phyloP scores from a whole-genome alignment of 106 monocot species.

The Chionographis japonica region DNA sequence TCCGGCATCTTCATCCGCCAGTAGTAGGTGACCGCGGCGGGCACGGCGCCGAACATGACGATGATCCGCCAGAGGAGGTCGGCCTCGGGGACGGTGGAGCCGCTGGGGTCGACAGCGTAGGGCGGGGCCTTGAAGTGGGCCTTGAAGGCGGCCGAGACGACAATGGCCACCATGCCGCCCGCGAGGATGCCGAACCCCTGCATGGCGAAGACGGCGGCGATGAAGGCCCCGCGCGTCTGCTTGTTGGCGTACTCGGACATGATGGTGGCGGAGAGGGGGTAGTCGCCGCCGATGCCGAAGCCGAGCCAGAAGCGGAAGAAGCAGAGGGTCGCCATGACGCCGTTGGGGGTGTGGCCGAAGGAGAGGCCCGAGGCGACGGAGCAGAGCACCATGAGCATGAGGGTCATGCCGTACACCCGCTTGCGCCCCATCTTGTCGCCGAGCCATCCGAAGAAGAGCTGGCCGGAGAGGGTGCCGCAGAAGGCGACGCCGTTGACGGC shows the following conservation, averaged over 20 bases:
- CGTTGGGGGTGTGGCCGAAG: slow-evolving; percentile 35
- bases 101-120: slow-evolving; percentile 20
- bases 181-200: slow-evolving; percentile 70
- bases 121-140: slow-evolving; percentile 23
- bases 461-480: slow-evolving; percentile 44
- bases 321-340: slow-evolving; percentile 54
- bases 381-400: slow-evolving; percentile 57
- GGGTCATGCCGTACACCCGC: slow-evolving; percentile 60
- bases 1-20: slow-evolving; percentile 60
- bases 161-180: slow-evolving; percentile 46
- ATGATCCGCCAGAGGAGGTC: slow-evolving; percentile 39
- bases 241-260: slow-evolving; percentile 93
- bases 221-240: slow-evolving; percentile 70
- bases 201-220: slow-evolving; percentile 81
- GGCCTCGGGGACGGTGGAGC: slow-evolving; percentile 40
- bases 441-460: slow-evolving; percentile 53
- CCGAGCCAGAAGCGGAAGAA: slow-evolving; percentile 92
- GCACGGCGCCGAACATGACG: slow-evolving; percentile 37
- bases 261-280: slow-evolving; percentile 79
- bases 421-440: slow-evolving; percentile 51
- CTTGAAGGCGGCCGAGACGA: slow-evolving; percentile 41
- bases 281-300: slow-evolving; percentile 80
- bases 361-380: slow-evolving; percentile 65
- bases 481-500: slow-evolving; percentile 45
- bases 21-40: slow-evolving; percentile 42